Evolutionary conservation across 1,284 basidiomycete species (phyloP), one percentile per base, ranked within the genome.

Genomic region (Heterobasidion occidentale): DNA sequence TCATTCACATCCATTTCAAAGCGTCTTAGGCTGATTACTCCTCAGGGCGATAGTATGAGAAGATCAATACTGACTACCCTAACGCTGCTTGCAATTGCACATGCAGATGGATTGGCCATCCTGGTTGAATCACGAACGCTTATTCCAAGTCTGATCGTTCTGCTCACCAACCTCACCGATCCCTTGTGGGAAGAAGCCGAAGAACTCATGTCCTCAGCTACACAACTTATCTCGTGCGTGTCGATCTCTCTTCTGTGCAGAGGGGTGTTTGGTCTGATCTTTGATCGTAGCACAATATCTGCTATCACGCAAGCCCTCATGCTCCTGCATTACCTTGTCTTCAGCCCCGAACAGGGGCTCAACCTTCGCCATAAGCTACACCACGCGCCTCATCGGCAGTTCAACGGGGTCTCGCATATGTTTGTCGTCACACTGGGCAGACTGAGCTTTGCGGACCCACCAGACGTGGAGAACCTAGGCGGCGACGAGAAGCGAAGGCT

Each of bases 341-440:
- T 81, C 57, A 71, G 71, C 46, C 66, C 70, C 46, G 72, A 76
- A 27, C 70, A 76, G 34, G 66, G 68, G 11, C 67, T 78, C 51
- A 77, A 80, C 63, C 68, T 89, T 50, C 76, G 79, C 20, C 72
- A 77, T 38, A 79, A 79, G 64, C 73, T 90, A 35, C 75, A 79
- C 54, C 70, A 74, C 38, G 76, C 80, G 8, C 74, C 75, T 7
- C 69, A 72, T 51, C 75, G 77, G 35, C 70, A 72, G 49, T 89
- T 87, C 68, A 84, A 80, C 60, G 85, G 85, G 19, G 68, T 90
- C n/a, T 76, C 76, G n/a, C 85, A 93, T 63, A 76, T 85, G 62
- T 92, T 92, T 64, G 81, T 86, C 38, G 81, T 90, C 9, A 81
- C 84, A 4, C 79, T 94, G 54, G 88, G 91, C 34, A 74, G 86